Percentiles rank a stretch among this genome's conserved stretches.
These are phyloP conservation scores for Aspergillus piperis DNA, from an alignment of 2,329 filamentous ascomycete genomes.

Conservation along the genomic window DNA sequence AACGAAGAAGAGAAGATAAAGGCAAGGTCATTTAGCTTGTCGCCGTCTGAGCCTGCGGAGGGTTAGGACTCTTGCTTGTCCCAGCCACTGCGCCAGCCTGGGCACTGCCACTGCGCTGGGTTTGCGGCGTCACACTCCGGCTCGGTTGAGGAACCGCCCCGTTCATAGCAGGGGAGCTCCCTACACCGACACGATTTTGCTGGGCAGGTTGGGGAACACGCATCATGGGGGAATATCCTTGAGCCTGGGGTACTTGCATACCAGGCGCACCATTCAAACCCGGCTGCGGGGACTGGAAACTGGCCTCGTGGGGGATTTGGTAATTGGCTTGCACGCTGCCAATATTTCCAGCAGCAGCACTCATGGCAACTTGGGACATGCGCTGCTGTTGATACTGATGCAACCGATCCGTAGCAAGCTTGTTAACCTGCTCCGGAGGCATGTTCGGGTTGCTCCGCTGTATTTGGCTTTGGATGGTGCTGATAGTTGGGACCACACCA, in stretches of 20 bases:
- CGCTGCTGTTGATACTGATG: slow-evolving; percentile 50
- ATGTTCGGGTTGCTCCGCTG: slow-evolving; percentile 54
- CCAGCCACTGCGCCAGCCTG: slow-evolving; percentile 41
- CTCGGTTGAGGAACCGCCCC: slow-evolving; percentile 45
- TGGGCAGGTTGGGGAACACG: slow-evolving; percentile 52
- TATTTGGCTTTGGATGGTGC: slow-evolving; percentile 55
- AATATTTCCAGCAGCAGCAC: slow-evolving; percentile 52
- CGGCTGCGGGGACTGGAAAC: slow-evolving; percentile 37
- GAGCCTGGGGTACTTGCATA: slow-evolving; percentile 51
- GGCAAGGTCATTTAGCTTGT: slow-evolving; percentile 29
- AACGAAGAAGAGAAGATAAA: slow-evolving; percentile 25
- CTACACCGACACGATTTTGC: slow-evolving; percentile 42
- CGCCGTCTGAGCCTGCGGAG: slow-evolving; percentile 44
- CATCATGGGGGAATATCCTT: slow-evolving; percentile 57
- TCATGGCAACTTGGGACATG: slow-evolving; percentile 55
- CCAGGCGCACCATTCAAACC: slow-evolving; percentile 37
- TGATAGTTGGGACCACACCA: slow-evolving; percentile 57
- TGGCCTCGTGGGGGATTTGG: slow-evolving; percentile 42
- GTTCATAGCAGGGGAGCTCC: slow-evolving; percentile 48
- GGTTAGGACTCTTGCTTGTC: slow-evolving; percentile 45
- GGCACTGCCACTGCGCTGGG: slow-evolving; percentile 47
- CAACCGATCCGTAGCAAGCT: slow-evolving; percentile 55
- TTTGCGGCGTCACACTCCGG: slow-evolving; percentile 49
- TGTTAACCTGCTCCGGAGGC: slow-evolving; percentile 56
- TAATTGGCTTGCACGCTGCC: slow-evolving; percentile 43